Conservation (phyloP, 2,329 filamentous ascomycete genomes). For the Neofusicoccum laricinum region DNA sequence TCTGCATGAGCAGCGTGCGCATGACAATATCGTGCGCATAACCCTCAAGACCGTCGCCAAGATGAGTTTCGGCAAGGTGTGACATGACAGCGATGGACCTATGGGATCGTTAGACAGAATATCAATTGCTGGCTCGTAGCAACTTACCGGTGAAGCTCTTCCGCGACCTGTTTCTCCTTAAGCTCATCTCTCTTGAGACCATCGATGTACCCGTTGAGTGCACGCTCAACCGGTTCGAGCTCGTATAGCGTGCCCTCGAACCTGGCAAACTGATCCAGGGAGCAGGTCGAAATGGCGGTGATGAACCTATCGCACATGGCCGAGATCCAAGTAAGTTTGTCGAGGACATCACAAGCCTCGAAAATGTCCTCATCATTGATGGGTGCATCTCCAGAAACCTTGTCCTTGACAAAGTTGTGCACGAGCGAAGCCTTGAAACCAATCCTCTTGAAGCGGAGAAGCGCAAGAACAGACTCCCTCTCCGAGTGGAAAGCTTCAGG, state of each 20-base stretch:
- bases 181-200: constrained; percentile 78
- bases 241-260: constrained; percentile 82
- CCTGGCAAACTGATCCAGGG: constrained; percentile 71
- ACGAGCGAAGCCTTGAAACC: constrained; percentile 83
- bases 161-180: constrained; percentile 77
- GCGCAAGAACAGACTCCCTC: constrained; percentile 81
- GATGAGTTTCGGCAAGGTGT: constrained; percentile 80
- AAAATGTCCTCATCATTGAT: constrained; percentile 75
- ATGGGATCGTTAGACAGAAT: constrained; percentile 20
- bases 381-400: constrained; percentile 63
- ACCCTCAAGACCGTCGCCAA: constrained; percentile 65
- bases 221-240: constrained; percentile 85
- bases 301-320: constrained; percentile 82
- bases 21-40: constrained; percentile 79
- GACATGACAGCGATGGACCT: constrained; percentile 76
- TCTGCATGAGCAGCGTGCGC: constrained; percentile 72
- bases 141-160: constrained; percentile 64
- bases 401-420: constrained; percentile 74
- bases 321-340: constrained; percentile 81
- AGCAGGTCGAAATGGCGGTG: constrained; percentile 74
- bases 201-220: constrained; percentile 85
- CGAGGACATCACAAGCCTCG: constrained; percentile 74
- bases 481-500: constrained; percentile 16
- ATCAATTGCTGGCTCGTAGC: constrained; percentile 14
- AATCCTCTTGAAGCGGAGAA: constrained; percentile 83